Evolutionary conservation across 805 yeast genomes (phyloP).

Genomic region (Yamadazyma kitorensis): DNA sequence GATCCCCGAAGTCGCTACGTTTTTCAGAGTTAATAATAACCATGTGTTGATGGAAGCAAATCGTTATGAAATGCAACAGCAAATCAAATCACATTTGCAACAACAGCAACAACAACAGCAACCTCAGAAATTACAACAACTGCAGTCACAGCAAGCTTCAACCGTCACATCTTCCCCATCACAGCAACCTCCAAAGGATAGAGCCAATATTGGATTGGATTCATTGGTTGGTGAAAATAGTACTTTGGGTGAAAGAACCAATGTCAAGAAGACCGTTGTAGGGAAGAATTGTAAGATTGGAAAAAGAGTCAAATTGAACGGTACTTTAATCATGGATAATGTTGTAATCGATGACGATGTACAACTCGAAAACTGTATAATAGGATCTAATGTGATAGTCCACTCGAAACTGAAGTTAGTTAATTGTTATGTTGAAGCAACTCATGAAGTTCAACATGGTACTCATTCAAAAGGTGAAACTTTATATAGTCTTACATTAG

Average conservation of each 20-base stretch:
- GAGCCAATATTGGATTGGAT: constrained; percentile 85
- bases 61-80: constrained; percentile 65
- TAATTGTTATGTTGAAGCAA: constrained; percentile 84
- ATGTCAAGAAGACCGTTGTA: constrained; percentile 80
- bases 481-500: constrained; percentile 41
- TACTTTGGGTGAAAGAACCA: constrained; percentile 75
- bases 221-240: constrained; percentile 71
- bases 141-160: constrained; percentile 4
- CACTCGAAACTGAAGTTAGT: constrained; percentile 63
- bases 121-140: constrained; percentile 20
- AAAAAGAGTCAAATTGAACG: constrained; percentile 81
- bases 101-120: constrained; percentile 29
- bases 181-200: constrained; percentile 34
- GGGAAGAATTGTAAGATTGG: constrained; percentile 79
- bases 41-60: constrained; percentile 89
- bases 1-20: constrained; percentile 65
- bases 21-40: constrained; percentile 75
- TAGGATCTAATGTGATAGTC: constrained; percentile 69
- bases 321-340: constrained; percentile 73
- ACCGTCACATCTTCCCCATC: background rate
- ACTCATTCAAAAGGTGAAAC: constrained; percentile 58
- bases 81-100: constrained; percentile 37
- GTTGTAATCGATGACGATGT: constrained; percentile 78
- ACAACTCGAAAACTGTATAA: constrained; percentile 78
- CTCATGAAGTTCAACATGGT: constrained; percentile 62